Percentiles rank a stretch among this genome's conserved stretches.
Evolutionary conservation across 768 basidiomycete species (phyloP).

Genomic region (Hirschioporus abietinus): DNA sequence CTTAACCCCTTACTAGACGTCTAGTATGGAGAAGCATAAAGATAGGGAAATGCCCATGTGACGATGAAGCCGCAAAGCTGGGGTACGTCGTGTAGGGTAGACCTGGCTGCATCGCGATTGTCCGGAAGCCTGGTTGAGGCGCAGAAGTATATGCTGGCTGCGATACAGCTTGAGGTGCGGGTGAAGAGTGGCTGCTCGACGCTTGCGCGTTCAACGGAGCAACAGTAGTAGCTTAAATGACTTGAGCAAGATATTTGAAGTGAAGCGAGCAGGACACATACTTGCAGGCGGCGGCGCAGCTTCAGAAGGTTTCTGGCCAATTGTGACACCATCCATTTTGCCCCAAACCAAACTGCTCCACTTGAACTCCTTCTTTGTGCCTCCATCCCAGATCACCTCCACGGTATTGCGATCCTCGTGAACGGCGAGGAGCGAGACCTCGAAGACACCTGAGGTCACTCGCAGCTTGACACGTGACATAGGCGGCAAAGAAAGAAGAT

Average conservation of each 20-base stretch:
- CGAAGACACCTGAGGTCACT: conserved; percentile 78
- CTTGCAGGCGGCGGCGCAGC: conserved; percentile 23
- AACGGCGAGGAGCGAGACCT: conserved; percentile 72
- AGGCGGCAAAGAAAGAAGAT: conserved; percentile 61
- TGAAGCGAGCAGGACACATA: not conserved
- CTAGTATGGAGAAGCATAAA: no score
- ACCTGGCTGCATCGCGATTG: no score
- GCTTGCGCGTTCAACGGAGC: not conserved
- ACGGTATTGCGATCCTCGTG: conserved; percentile 65
- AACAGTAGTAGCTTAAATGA: not conserved
- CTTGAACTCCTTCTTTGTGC: conserved; percentile 70
- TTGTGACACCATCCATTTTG: conserved; percentile 56
- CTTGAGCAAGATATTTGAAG: not conserved
- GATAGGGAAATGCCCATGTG: no score
- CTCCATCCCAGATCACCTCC: conserved; percentile 78
- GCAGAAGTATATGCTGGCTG: no score
- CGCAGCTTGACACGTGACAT: conserved; percentile 82
- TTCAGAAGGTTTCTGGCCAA: conserved; percentile 69
- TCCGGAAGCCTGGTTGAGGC: no score
- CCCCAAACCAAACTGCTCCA: conserved; percentile 80
- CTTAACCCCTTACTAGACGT: no score
- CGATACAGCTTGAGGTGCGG: not conserved
- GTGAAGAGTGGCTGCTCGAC: not conserved
- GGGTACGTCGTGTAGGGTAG: no score
- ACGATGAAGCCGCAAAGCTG: no score